Conservation (phyloP, 140 eudicot genomes). For the Flaveria floridana region DNA sequence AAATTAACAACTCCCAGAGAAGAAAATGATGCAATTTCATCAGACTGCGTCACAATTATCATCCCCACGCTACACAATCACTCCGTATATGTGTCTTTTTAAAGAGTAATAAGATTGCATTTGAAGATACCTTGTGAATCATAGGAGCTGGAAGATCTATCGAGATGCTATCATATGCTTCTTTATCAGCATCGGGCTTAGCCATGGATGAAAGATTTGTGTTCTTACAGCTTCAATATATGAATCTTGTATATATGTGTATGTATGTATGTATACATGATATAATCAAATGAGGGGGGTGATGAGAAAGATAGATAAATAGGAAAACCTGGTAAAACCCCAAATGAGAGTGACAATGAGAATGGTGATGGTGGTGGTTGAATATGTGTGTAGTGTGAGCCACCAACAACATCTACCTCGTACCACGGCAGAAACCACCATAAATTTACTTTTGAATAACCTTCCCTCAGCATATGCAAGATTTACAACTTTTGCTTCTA, state of each 20-base stretch:
- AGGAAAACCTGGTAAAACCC: constrained; percentile 41
- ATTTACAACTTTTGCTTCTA: background rate
- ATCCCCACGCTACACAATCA: no score
- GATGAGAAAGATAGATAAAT: background rate
- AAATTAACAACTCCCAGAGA: constrained; percentile 10
- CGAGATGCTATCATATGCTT: constrained; percentile 26
- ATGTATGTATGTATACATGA: background rate
- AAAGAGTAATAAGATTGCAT: constrained; percentile 10
- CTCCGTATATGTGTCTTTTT: background rate
- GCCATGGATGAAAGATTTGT: constrained; percentile 30
- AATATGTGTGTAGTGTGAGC: constrained; percentile 22
- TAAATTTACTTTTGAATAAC: constrained; percentile 2
- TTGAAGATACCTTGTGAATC: constrained; percentile 39
- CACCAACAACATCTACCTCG: constrained; percentile 29
- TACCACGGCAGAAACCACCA: constrained; percentile 18
- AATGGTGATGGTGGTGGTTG: constrained; percentile 11
- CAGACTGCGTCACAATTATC: no score
- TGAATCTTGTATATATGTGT: constrained; percentile 7
- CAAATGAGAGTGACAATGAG: background rate
- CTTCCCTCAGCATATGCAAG: background rate
- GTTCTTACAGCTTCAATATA: constrained; percentile 17
- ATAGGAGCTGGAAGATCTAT: constrained; percentile 31
- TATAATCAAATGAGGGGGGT: background rate
- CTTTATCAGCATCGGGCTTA: constrained; percentile 33
- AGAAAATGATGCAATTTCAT: constrained; percentile 4